Percentiles rank a stretch among this genome's conserved stretches.
Conservation (phyloP, 176 grass and related monocot species). For the Paspalum notatum region DNA sequence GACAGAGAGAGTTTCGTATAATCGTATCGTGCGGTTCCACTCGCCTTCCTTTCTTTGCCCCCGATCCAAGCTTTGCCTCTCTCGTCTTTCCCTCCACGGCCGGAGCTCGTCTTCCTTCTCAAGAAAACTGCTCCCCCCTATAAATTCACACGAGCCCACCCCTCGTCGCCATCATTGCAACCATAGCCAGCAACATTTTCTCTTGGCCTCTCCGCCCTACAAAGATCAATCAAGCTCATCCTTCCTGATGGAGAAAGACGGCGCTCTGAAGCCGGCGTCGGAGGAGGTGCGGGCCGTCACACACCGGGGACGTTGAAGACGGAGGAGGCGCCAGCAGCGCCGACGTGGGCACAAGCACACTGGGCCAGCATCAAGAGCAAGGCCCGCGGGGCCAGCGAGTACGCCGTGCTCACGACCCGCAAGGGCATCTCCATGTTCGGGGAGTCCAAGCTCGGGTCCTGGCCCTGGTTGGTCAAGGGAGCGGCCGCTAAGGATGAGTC, state of each 20-base stretch:
- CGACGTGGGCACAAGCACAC: background rate
- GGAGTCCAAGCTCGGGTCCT: constrained; percentile 2
- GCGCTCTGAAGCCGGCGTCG: background rate
- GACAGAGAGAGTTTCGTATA: too few relatives aligned
- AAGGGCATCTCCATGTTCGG: constrained; percentile 15
- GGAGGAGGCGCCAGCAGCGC: background rate
- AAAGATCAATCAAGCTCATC: background rate
- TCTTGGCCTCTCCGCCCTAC: background rate
- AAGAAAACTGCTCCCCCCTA: constrained; percentile 11
- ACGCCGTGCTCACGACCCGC: background rate
- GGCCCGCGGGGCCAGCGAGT: background rate
- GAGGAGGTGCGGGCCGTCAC: background rate
- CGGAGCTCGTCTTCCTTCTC: background rate
- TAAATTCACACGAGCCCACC: constrained; percentile 9
- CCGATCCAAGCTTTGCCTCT: background rate
- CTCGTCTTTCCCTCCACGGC: background rate
- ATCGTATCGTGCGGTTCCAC: too few relatives aligned
- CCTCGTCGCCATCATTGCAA: background rate
- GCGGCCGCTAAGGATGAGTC: background rate
- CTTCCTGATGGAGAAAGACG: background rate
- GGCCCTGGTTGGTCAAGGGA: background rate
- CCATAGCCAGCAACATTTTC: background rate
- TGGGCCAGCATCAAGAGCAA: constrained; percentile 44
- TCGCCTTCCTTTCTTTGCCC: constrained; percentile 1
- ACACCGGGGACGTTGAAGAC: background rate